Conservation (phyloP, 768 basidiomycete genomes). For the Mycena leptocephala region DNA sequence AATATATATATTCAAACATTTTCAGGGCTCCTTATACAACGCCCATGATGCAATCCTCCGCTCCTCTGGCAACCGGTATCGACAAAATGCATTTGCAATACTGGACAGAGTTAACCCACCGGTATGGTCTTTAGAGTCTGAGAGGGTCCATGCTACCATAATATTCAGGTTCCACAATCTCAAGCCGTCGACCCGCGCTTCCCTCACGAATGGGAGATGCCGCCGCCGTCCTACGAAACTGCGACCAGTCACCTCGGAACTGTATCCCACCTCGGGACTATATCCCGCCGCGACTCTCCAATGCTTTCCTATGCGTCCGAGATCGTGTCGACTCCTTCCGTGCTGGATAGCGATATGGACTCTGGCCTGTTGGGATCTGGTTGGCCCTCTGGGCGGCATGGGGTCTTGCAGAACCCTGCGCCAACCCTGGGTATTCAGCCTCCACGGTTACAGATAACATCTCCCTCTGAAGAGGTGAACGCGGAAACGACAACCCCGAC, state of each 20-base stretch:
- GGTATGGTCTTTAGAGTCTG: not conserved
- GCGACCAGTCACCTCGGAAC: constrained; percentile 3
- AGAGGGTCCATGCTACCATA: too few species aligned
- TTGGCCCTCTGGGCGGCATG: not conserved
- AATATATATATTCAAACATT: not conserved
- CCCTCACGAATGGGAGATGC: constrained; percentile 29
- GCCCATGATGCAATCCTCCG: constrained; percentile 31
- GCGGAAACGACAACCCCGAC: too few species aligned
- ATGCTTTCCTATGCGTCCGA: not conserved
- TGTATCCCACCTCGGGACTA: not conserved
- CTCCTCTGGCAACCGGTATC: not conserved
- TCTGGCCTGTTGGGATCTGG: not conserved
- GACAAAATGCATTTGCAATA: not conserved
- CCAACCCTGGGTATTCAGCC: not conserved
- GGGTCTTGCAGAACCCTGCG: not conserved
- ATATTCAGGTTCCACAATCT: not conserved
- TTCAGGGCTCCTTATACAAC: constrained; percentile 23
- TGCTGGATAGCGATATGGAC: not conserved
- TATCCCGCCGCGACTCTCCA: not conserved
- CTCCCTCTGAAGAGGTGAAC: not conserved
- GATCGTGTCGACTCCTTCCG: too few species aligned
- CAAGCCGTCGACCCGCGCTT: constrained; percentile 16
- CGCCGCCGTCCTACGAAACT: constrained; percentile 34
- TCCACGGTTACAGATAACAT: too few species aligned
- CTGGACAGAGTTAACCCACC: constrained; percentile 25